phyloP scores from a whole-genome alignment of 768 basidiomycete genomes.

The Suillus brevipes region DNA sequence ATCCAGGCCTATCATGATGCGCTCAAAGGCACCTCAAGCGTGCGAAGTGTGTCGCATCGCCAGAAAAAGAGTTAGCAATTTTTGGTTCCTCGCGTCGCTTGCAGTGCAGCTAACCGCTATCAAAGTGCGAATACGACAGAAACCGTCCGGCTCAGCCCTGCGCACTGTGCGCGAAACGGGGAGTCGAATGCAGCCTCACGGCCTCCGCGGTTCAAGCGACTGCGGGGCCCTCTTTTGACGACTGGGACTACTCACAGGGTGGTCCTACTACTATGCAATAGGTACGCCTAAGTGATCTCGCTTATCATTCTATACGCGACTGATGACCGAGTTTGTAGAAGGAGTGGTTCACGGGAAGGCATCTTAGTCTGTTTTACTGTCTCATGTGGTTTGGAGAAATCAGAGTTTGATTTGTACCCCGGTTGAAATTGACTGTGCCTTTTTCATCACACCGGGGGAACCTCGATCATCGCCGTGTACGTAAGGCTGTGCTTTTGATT shows the following conservation, averaged over 20 bases:
- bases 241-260: neutral
- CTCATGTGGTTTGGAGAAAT: constrained; percentile 4
- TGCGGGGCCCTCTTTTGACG: neutral
- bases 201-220: constrained; percentile 8
- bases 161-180: constrained; percentile 20
- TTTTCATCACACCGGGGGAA: constrained; percentile 5
- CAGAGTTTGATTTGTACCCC: constrained; percentile 4
- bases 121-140: constrained; percentile 16
- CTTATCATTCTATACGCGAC: neutral
- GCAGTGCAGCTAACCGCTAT: neutral
- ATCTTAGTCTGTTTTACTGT: neutral
- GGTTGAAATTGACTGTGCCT: neutral
- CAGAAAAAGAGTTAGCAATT: neutral
- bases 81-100: neutral
- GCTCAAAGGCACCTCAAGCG: neutral
- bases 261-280: neutral
- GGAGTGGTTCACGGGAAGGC: neutral
- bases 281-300: neutral
- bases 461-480: neutral
- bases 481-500: neutral
- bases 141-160: constrained; percentile 19
- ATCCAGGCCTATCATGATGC: neutral
- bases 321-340: neutral
- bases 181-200: constrained; percentile 16
- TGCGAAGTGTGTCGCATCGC: constrained; percentile 1